Evolutionary conservation across 106 monocot species (phyloP).

Genomic region (Dioscorea dumetorum): DNA sequence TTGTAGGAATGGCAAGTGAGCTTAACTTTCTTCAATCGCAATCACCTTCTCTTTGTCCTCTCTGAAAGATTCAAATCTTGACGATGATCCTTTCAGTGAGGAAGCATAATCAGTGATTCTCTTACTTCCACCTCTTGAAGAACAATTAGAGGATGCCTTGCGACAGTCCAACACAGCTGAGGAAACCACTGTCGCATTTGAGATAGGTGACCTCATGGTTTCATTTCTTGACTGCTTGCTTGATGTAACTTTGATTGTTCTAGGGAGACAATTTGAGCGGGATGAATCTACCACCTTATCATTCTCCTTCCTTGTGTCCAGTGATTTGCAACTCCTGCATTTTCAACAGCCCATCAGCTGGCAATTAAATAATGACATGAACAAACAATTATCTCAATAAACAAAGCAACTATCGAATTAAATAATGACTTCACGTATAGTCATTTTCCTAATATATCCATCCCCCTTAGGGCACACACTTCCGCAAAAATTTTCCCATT

Average conservation of each 20-base stretch:
- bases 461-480: no score
- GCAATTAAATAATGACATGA: no score
- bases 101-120: conserved; percentile 26
- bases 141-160: conserved; percentile 5
- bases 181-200: conserved; percentile 53
- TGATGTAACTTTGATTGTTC: conserved; percentile 38
- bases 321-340: conserved; percentile 51
- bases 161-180: conserved; percentile 28
- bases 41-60: conserved; percentile 64
- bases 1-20: background rate
- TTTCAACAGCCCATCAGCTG: background rate
- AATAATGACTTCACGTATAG: no score
- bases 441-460: no score
- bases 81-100: conserved; percentile 35
- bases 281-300: conserved; percentile 30
- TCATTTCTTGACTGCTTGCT: conserved; percentile 41
- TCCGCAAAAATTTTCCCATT: no score
- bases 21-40: conserved; percentile 96
- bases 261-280: conserved; percentile 55
- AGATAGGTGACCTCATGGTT: conserved; percentile 34
- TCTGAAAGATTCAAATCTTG: conserved; percentile 50
- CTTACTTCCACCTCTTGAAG: conserved; percentile 46
- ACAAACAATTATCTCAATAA: no score
- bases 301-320: conserved; percentile 23
- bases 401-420: no score